These are phyloP conservation scores for Dendrobium officinale DNA, from an alignment of 106 monocot genomes.

Conservation along the genomic window DNA sequence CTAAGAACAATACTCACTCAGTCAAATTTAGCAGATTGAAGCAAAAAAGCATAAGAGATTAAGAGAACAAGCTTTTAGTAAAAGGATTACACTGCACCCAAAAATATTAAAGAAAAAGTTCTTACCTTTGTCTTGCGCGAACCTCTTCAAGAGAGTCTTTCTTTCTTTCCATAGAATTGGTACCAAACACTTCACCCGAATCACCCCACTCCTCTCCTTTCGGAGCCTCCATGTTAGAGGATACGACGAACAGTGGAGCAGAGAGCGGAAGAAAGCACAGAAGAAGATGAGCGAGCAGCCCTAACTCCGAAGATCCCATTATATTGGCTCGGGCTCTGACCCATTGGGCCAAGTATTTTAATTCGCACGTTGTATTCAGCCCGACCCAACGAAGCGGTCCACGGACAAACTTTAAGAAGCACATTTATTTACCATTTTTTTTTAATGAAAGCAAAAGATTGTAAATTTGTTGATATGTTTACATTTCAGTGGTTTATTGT, in stretches of 20 bases:
- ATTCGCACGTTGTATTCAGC: too few species aligned
- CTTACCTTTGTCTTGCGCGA: neutral
- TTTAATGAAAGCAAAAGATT: too few species aligned
- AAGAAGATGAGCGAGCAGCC: neutral
- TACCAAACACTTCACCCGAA: neutral
- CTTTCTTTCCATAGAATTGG: neutral
- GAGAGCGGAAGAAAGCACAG: neutral
- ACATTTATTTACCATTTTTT: too few species aligned
- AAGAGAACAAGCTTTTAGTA: neutral
- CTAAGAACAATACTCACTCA: neutral
- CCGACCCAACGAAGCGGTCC: too few species aligned
- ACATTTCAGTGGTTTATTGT: too few species aligned
- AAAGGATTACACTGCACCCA: neutral
- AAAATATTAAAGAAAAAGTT: neutral
- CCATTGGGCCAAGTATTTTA: too few species aligned
- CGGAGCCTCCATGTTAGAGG: neutral
- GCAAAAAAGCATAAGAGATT: neutral
- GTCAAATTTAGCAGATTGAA: neutral
- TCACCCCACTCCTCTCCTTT: neutral
- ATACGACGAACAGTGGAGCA: neutral
- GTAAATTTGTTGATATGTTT: too few species aligned
- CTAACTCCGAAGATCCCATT: neutral
- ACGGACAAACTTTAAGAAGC: too few species aligned
- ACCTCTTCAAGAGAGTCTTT: conserved; percentile 5
- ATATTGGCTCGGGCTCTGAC: neutral